Evolutionary conservation across 768 basidiomycete genomes (phyloP).

Genomic region (Termitomyces sp.): DNA sequence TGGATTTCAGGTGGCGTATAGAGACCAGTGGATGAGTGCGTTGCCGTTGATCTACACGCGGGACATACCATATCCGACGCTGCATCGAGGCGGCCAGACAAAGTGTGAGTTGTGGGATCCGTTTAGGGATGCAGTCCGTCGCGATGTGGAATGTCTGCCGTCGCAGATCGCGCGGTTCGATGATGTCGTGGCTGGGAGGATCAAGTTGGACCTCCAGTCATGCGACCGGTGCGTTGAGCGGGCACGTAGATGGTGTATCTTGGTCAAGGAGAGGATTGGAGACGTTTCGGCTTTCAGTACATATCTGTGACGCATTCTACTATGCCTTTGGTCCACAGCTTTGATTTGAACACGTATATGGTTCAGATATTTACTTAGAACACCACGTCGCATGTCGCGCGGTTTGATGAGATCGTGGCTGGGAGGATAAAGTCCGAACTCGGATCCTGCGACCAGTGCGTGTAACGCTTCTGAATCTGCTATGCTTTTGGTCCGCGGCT

Average conservation of each 20-base stretch:
- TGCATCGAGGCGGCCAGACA: slow-evolving; percentile 2
- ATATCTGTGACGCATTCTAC: not conserved
- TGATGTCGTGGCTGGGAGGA: not conserved
- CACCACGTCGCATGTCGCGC: too few relatives aligned
- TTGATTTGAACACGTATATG: too few relatives aligned
- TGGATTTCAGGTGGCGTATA: not conserved
- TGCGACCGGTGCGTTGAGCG: slow-evolving; percentile 1
- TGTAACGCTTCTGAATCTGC: too few relatives aligned
- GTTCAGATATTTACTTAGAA: too few relatives aligned
- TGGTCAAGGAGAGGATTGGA: not conserved
- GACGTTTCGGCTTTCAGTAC: not conserved
- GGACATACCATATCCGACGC: not conserved
- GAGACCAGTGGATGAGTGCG: slow-evolving; percentile 1
- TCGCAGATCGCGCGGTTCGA: not conserved
- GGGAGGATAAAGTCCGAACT: too few relatives aligned
- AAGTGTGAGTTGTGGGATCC: slow-evolving; percentile 6
- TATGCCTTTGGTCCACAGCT: too few relatives aligned
- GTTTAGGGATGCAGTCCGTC: not conserved
- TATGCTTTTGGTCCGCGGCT: too few relatives aligned
- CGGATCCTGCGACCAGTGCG: too few relatives aligned
- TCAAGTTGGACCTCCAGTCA: not conserved
- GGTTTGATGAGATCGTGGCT: too few relatives aligned
- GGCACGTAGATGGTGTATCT: not conserved
- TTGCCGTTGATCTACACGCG: not conserved
- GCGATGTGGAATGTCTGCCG: not conserved